Conservation (phyloP, 352 stramenopile genomes). For the Peronospora tabacina region DNA sequence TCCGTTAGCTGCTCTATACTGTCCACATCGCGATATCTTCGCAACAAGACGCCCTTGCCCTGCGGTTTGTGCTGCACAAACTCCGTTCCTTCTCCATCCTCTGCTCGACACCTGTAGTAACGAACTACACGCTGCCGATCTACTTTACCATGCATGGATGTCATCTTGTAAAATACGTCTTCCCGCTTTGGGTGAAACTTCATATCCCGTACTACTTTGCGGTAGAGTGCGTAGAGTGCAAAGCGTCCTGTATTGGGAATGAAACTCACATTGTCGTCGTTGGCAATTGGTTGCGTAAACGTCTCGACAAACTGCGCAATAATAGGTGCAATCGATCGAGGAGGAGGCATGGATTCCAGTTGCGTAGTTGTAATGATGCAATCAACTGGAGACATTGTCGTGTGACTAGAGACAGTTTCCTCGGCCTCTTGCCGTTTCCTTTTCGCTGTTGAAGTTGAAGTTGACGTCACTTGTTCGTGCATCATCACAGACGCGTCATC, state of each 20-base stretch:
- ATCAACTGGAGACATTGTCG: background rate
- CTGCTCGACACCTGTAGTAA: conserved; percentile 29
- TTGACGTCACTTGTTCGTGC: conserved; percentile 10
- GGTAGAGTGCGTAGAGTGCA: conserved; percentile 42
- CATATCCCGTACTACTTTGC: conserved; percentile 26
- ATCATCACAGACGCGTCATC: conserved; percentile 6
- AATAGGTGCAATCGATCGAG: conserved; percentile 24
- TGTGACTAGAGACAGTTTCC: background rate
- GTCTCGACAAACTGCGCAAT: conserved; percentile 42
- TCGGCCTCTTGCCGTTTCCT: conserved; percentile 12
- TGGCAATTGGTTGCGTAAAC: conserved; percentile 44
- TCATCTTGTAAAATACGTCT: conserved; percentile 62
- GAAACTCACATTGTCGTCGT: conserved; percentile 56
- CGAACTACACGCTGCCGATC: conserved; percentile 48
- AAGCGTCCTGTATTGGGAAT: conserved; percentile 43
- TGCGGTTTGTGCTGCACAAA: conserved; percentile 39
- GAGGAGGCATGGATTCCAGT: background rate
- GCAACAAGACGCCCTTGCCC: conserved; percentile 44
- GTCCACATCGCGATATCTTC: conserved; percentile 29
- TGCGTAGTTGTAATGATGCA: background rate
- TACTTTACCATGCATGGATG: conserved; percentile 46
- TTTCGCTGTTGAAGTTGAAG: conserved; percentile 11
- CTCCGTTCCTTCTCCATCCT: conserved; percentile 10
- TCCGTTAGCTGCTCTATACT: conserved; percentile 14
- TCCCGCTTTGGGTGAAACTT: conserved; percentile 37